Evolutionary conservation across 768 basidiomycete genomes (phyloP), one percentile per base, ranked within the genome.

Genomic region (Kwoniella botswanensis): DNA sequence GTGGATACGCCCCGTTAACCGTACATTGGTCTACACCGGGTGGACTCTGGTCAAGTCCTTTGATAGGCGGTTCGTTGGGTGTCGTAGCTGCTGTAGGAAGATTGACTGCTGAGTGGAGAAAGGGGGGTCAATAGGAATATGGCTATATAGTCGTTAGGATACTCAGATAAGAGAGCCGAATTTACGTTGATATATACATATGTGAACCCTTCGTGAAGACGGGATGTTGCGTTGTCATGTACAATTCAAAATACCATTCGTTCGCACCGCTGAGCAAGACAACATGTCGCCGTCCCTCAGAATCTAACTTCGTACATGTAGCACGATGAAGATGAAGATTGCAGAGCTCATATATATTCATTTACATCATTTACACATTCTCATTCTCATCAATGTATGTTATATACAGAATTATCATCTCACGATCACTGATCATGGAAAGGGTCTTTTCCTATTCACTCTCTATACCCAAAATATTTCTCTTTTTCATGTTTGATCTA

Each of bases 1-100:
- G 80, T 44, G 80, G 76, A 9, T 83, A 81, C 54, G 82, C 81
- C 2, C 82, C 82, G 2, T 64, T 83, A 35, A 83, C 82, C 4
- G 55, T 82, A 12, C 82, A 83, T 64, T 83, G 82, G 82, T 81
- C 79, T 3, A 75, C 79, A 0, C 72, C 71, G 11, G 74, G 75
- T 10, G 80, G 81, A 11, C 71, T 80, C 2, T 83, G 82, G 82
- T 35, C 73, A 7, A 72, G 63, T 42, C 77, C 80, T 2, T 62
- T 78, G 13, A 62, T 73, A 13, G 79, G 78, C 0, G 71, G 72
- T n/a, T 44, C 67, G 4, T 74, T 79, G 26, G 79, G 79, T 5
- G 69, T 72, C 0, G 46, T 76, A 2, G 79, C 78, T 13, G 79
- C 79, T 9, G 7, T 72, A 17, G 77, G 77, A 4, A 69, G 76